Percentiles rank a stretch among this genome's conserved stretches.
Conservation (phyloP, 2,329 filamentous ascomycete genomes). For the Metarhizium anisopliae region DNA sequence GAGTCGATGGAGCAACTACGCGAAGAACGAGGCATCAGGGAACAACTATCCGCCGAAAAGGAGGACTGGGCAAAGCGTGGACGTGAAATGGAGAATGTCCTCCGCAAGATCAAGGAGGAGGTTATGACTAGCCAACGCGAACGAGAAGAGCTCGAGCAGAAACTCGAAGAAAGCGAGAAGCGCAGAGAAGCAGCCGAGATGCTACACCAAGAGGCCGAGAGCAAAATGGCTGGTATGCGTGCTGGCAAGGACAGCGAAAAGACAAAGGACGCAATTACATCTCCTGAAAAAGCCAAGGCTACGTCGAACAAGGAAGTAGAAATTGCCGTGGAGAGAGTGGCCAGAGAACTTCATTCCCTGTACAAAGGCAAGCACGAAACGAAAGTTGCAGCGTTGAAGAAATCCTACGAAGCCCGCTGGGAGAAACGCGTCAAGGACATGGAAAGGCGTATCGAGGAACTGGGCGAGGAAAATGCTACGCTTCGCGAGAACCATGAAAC, state of each 20-base stretch:
- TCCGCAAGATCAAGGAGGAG: slow-evolving; percentile 74
- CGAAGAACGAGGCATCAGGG: slow-evolving; percentile 62
- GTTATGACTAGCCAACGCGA: slow-evolving; percentile 72
- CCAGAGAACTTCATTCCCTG: slow-evolving; percentile 81
- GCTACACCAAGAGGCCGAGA: slow-evolving; percentile 67
- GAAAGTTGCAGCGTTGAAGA: slow-evolving; percentile 85
- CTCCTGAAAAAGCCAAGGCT: slow-evolving; percentile 30
- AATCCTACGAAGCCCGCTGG: slow-evolving; percentile 76
- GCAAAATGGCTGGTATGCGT: slow-evolving; percentile 65
- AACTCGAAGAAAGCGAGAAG: slow-evolving; percentile 69
- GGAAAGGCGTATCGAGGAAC: slow-evolving; percentile 59
- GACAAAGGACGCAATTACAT: slow-evolving; percentile 11
- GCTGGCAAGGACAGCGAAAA: slow-evolving; percentile 44
- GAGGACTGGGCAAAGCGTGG: slow-evolving; percentile 77
- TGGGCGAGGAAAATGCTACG: slow-evolving; percentile 66
- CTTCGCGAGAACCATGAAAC: slow-evolving; percentile 57
- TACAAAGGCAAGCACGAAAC: slow-evolving; percentile 98
- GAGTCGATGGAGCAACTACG: slow-evolving; percentile 76
- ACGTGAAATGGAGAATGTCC: slow-evolving; percentile 74
- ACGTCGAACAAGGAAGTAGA: slow-evolving; percentile 58
- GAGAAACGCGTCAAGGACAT: slow-evolving; percentile 81
- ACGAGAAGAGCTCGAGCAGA: slow-evolving; percentile 66
- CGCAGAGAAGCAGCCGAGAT: slow-evolving; percentile 65
- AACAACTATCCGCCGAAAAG: slow-evolving; percentile 66
- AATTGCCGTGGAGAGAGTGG: slow-evolving; percentile 78